These are phyloP conservation scores for Chlorella sorokiniana DNA, from an alignment of 139 green algal species.

Conservation along the genomic window DNA sequence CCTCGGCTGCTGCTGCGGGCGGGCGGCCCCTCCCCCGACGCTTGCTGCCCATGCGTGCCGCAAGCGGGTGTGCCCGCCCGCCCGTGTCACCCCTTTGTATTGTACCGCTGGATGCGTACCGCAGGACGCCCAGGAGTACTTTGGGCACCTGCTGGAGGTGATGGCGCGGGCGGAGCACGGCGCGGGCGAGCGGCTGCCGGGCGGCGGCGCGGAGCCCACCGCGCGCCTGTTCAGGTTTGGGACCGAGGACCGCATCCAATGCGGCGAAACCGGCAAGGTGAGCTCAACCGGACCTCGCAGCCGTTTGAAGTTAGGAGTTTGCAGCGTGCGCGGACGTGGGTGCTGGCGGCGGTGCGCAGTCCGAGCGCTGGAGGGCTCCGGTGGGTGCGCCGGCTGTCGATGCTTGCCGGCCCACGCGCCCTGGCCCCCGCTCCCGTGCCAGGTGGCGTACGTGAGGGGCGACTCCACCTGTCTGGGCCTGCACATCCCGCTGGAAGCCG, in stretches of 20 bases:
- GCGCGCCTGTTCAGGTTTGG: slow-evolving; percentile 64
- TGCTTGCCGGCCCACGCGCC: neutral
- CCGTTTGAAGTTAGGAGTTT: too few relatives aligned
- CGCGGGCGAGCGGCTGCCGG: slow-evolving; percentile 40
- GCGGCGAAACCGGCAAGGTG: slow-evolving; percentile 34
- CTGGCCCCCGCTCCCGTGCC: neutral
- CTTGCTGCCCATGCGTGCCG: neutral
- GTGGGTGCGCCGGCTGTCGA: neutral
- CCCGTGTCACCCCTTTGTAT: neutral
- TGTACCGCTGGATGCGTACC: neutral
- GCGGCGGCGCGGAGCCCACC: neutral
- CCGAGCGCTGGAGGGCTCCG: too few relatives aligned
- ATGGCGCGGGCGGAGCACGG: slow-evolving; percentile 55
- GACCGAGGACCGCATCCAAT: slow-evolving; percentile 62
- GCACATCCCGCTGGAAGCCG: slow-evolving; percentile 87
- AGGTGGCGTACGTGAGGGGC: slow-evolving; percentile 67
- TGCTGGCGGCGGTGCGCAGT: too few relatives aligned
- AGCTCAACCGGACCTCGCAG: too few relatives aligned
- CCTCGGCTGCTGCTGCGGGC: too few relatives aligned
- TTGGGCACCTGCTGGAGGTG: slow-evolving; percentile 86
- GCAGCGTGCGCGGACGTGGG: too few relatives aligned
- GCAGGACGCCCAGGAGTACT: slow-evolving; percentile 95
- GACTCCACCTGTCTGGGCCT: slow-evolving; percentile 71
- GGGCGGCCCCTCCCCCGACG: too few relatives aligned
- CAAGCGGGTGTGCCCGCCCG: too few relatives aligned